A percentile compares a stretch with the other conserved stretches of the same genome.
Evolutionary conservation across 2,329 filamentous ascomycete genomes (phyloP).

Genomic region (Thielaviopsis euricoi): DNA sequence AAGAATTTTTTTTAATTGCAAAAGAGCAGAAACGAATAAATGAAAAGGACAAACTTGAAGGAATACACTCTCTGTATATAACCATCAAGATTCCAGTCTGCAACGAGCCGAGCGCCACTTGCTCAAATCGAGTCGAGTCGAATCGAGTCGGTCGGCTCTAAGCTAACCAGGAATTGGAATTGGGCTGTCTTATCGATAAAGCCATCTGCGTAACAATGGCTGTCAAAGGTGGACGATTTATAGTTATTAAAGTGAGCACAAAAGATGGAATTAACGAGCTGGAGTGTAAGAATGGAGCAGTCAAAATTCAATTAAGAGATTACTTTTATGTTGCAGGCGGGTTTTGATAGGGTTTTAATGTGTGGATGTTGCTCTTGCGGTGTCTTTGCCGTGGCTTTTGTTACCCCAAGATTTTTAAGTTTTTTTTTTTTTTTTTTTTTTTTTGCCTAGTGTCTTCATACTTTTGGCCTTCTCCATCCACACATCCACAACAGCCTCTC

Average conservation of each 20-base stretch:
- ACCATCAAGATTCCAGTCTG: neutral
- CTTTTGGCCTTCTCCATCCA: constrained; percentile 1
- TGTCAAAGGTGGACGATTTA: neutral
- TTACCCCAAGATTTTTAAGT: neutral
- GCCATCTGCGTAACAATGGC: neutral
- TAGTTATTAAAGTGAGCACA: too few species aligned
- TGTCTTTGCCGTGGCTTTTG: too few species aligned
- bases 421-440: neutral
- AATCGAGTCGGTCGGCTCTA: neutral
- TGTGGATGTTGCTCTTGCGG: too few species aligned
- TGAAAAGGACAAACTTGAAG: neutral
- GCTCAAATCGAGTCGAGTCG: neutral
- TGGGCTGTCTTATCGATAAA: neutral
- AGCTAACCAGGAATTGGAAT: neutral
- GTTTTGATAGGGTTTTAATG: too few species aligned
- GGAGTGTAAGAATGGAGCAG: too few species aligned
- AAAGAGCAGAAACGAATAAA: neutral
- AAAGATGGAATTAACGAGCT: too few species aligned
- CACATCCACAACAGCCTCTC: constrained; percentile 2
- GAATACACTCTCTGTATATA: neutral
- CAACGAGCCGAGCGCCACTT: neutral
- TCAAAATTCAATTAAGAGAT: too few species aligned
- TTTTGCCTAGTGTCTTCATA: neutral
- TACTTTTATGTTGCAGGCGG: too few species aligned
- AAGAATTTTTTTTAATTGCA: too few species aligned